Conservation (phyloP, 306 rosid genomes). For the Datisca glomerata region DNA sequence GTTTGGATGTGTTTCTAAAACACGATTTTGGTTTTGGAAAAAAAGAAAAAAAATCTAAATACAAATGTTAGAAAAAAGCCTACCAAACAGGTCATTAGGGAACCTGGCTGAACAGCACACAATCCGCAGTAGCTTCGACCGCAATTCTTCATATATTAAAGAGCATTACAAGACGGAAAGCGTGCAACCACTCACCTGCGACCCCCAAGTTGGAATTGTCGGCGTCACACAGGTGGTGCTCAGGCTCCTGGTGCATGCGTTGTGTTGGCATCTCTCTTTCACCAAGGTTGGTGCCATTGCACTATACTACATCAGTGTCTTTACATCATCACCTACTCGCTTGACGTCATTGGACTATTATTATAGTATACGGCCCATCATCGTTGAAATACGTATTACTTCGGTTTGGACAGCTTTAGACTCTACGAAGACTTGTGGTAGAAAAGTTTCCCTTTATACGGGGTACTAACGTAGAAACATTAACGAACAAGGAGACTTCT, state of each 20-base stretch:
- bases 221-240: conserved; percentile 7
- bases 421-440: too few species aligned
- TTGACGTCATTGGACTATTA: conserved; percentile 12
- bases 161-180: background rate
- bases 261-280: conserved; percentile 17
- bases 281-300: conserved; percentile 16
- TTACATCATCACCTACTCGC: conserved; percentile 10
- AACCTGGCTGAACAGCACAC: too few species aligned
- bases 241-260: conserved; percentile 6
- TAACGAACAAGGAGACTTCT: background rate
- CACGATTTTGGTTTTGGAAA: too few species aligned
- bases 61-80: too few species aligned
- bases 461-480: background rate
- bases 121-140: too few species aligned
- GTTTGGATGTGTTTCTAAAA: too few species aligned
- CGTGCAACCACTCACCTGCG: background rate
- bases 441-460: too few species aligned
- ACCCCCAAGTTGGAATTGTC: background rate
- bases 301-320: conserved; percentile 2
- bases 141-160: background rate
- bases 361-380: conserved; percentile 7
- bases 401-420: too few species aligned
- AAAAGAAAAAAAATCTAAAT: too few species aligned
- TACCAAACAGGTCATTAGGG: too few species aligned
- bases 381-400: too few species aligned